phyloP scores from a whole-genome alignment of 306 rosid species.

The Abrus pulchellus region DNA sequence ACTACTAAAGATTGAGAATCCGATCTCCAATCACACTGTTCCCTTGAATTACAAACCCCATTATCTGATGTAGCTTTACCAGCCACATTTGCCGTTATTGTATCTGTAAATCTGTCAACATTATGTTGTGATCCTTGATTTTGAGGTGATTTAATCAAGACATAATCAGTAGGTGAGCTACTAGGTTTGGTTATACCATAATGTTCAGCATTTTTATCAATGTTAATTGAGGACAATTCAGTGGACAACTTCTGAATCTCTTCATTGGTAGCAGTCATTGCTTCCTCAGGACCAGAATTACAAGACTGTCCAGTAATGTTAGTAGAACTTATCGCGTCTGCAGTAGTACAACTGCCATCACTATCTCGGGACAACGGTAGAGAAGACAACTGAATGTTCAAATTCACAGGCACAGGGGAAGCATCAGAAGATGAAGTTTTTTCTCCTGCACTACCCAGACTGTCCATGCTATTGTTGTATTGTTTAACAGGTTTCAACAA shows the following conservation, averaged over 20 bases:
- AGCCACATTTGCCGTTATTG: conserved; percentile 40
- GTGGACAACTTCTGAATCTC: conserved; percentile 66
- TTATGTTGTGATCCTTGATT: conserved; percentile 55
- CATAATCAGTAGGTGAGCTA: conserved; percentile 56
- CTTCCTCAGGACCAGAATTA: conserved; percentile 67
- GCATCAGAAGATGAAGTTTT: conserved; percentile 58
- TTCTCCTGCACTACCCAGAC: conserved; percentile 57
- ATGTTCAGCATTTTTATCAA: conserved; percentile 54
- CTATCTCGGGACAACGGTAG: conserved; percentile 58
- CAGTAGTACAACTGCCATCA: conserved; percentile 60
- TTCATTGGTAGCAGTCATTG: conserved; percentile 60
- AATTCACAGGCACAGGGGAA: conserved; percentile 51
- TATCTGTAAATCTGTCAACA: conserved; percentile 62
- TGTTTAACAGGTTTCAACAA: conserved; percentile 64
- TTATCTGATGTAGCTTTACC: conserved; percentile 54
- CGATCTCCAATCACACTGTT: conserved; percentile 64
- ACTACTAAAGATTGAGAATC: conserved; percentile 56
- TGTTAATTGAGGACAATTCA: conserved; percentile 64
- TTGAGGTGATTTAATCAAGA: conserved; percentile 56
- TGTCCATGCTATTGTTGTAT: conserved; percentile 55
- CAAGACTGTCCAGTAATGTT: conserved; percentile 59
- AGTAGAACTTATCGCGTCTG: conserved; percentile 54
- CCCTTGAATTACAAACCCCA: conserved; percentile 57
- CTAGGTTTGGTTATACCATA: conserved; percentile 55
- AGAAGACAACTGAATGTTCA: conserved; percentile 58